phyloP scores from a whole-genome alignment of 148 eudicot genomes.

The Linanthus parryae region DNA sequence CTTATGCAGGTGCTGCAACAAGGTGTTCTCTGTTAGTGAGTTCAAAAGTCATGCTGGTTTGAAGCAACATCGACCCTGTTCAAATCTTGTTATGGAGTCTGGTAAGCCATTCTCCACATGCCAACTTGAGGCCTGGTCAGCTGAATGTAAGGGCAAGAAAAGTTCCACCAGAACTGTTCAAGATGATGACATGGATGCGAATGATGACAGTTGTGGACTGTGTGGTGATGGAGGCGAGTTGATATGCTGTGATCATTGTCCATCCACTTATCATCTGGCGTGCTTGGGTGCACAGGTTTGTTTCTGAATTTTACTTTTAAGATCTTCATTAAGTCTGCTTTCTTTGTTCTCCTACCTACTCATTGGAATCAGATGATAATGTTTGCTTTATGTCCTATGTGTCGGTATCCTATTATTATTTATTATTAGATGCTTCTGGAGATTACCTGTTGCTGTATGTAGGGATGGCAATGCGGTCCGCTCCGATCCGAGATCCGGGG shows the following conservation, averaged over 20 bases:
- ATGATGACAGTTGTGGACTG: constrained; percentile 93
- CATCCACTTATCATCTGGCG: constrained; percentile 86
- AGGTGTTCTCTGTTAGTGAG: constrained; percentile 54
- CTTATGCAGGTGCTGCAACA: constrained; percentile 67
- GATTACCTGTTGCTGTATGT: neutral
- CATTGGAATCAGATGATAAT: neutral
- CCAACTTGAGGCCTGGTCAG: constrained; percentile 97
- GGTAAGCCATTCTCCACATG: constrained; percentile 72
- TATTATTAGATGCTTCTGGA: constrained; percentile 1
- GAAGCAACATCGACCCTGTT: constrained; percentile 48
- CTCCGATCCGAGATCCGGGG: no score
- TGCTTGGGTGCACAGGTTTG: constrained; percentile 84
- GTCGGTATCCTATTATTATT: no score
- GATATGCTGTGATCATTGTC: constrained; percentile 94
- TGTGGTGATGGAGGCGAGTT: constrained; percentile 98
- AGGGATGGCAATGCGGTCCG: no score
- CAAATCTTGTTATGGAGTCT: constrained; percentile 79
- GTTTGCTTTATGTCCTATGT: constrained; percentile 3
- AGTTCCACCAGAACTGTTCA: constrained; percentile 34
- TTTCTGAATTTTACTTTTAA: neutral
- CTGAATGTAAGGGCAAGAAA: constrained; percentile 79
- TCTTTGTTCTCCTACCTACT: neutral
- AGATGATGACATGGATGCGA: constrained; percentile 58
- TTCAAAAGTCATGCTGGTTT: constrained; percentile 82
- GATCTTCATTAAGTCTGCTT: neutral